These are phyloP conservation scores for Coemansia sp. DNA, from an alignment of 192 early-diverging fungal genomes.

Conservation along the genomic window DNA sequence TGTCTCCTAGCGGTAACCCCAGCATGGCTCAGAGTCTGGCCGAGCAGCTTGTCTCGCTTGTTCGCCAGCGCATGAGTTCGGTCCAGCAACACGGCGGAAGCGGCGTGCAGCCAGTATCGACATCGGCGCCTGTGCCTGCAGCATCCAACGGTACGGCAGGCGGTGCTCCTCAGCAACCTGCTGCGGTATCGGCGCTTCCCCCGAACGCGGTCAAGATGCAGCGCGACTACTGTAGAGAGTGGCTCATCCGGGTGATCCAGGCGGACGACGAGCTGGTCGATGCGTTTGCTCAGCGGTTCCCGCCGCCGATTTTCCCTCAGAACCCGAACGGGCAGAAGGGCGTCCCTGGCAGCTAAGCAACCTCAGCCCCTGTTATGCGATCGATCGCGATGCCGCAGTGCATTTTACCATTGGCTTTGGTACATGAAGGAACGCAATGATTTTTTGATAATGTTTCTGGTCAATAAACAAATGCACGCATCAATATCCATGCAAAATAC, in stretches of 20 bases:
- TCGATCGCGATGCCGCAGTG: too few relatives aligned
- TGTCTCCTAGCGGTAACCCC: not conserved
- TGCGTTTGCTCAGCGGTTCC: constrained; percentile 52
- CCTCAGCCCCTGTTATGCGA: too few relatives aligned
- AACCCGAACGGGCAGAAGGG: constrained; percentile 4
- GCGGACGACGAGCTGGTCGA: constrained; percentile 55
- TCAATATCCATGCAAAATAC: too few relatives aligned
- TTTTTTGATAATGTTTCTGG: too few relatives aligned
- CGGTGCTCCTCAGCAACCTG: not conserved
- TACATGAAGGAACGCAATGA: too few relatives aligned
- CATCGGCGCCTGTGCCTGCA: not conserved
- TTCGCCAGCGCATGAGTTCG: constrained; percentile 51
- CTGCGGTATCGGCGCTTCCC: not conserved
- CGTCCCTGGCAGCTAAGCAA: too few relatives aligned
- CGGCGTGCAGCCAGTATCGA: not conserved
- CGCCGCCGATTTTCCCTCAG: constrained; percentile 39
- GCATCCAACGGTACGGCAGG: not conserved
- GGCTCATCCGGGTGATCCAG: constrained; percentile 52
- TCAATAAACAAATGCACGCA: too few relatives aligned
- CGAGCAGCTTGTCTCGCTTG: constrained; percentile 53
- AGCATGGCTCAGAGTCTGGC: constrained; percentile 51
- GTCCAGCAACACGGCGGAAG: not conserved
- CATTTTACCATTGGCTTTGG: too few relatives aligned
- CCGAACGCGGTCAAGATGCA: constrained; percentile 25
- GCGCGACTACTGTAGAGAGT: constrained; percentile 51